Percentiles rank a stretch among this genome's conserved stretches.
Evolutionary conservation across 768 basidiomycete species (phyloP).

Genomic region (Amanita jacksonii): DNA sequence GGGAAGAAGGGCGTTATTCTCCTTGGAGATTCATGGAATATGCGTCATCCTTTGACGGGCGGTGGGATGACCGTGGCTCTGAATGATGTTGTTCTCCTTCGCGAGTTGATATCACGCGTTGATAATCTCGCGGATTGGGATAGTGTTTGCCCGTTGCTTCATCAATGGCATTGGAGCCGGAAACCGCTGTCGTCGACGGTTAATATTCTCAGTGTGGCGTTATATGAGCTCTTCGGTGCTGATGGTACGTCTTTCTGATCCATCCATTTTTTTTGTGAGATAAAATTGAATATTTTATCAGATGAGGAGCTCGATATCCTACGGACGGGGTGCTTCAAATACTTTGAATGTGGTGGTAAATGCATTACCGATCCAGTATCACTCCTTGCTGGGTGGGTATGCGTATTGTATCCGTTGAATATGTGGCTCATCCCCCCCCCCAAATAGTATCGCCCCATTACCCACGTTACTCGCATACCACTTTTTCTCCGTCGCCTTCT

Average conservation of each 20-base stretch:
- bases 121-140: constrained; percentile 39
- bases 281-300: too few relatives aligned
- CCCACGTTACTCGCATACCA: constrained; percentile 76
- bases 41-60: constrained; percentile 97
- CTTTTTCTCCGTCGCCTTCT: constrained; percentile 94
- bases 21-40: constrained; percentile 95
- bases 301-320: constrained; percentile 55
- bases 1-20: constrained; percentile 68
- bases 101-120: constrained; percentile 46
- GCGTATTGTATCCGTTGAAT: constrained; percentile 7
- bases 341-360: constrained; percentile 90
- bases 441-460: constrained; percentile 71
- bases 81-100: constrained; percentile 71
- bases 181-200: constrained; percentile 80
- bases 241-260: constrained; percentile 50
- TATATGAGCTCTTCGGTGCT: constrained; percentile 92
- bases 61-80: constrained; percentile 98
- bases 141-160: constrained; percentile 39
- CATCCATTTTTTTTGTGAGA: background rate
- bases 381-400: constrained; percentile 74
- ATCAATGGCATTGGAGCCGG: constrained; percentile 78
- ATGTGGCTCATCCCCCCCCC: constrained; percentile 1
- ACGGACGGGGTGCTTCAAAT: constrained; percentile 88
- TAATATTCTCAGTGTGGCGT: constrained; percentile 86
- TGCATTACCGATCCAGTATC: constrained; percentile 84